Conservation (phyloP, 2,329 filamentous ascomycete genomes). For the Colletotrichum sp. region DNA sequence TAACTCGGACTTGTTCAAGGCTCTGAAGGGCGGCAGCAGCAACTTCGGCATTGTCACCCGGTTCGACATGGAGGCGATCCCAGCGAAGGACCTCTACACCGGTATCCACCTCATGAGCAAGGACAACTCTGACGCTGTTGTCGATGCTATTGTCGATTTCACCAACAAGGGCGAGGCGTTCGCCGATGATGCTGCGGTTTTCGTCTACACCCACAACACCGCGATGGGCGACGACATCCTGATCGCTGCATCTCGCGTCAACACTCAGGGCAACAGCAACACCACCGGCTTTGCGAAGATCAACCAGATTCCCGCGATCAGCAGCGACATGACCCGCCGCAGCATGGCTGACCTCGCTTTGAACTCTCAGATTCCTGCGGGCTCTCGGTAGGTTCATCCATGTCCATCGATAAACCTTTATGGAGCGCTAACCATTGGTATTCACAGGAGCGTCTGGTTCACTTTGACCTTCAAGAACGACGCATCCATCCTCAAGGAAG, state of each 20-base stretch:
- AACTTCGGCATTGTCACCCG: conserved; percentile 50
- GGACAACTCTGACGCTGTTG: conserved; percentile 12
- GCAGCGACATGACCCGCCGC: not conserved
- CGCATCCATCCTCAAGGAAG: conserved; percentile 28
- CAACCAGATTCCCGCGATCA: not conserved
- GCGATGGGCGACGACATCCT: conserved; percentile 13
- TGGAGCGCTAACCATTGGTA: conserved; percentile 14
- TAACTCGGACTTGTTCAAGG: conserved; percentile 50
- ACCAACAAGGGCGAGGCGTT: conserved; percentile 40
- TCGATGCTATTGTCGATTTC: conserved; percentile 42
- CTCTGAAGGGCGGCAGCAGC: conserved; percentile 52
- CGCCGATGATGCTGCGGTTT: conserved; percentile 27
- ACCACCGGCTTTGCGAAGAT: not conserved
- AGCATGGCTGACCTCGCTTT: not conserved
- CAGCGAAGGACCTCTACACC: conserved; percentile 11
- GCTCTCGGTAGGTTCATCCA: not conserved
- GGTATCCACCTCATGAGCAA: conserved; percentile 17
- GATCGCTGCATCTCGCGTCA: conserved; percentile 21
- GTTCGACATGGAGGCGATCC: conserved; percentile 30
- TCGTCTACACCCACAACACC: conserved; percentile 29
- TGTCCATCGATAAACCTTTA: not conserved
- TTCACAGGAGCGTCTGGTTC: conserved; percentile 28
- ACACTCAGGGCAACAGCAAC: conserved; percentile 17
- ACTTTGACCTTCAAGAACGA: conserved; percentile 15
- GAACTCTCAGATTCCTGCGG: not conserved